Conservation (phyloP, 352 stramenopile genomes). For the Phytophthora idaei region DNA sequence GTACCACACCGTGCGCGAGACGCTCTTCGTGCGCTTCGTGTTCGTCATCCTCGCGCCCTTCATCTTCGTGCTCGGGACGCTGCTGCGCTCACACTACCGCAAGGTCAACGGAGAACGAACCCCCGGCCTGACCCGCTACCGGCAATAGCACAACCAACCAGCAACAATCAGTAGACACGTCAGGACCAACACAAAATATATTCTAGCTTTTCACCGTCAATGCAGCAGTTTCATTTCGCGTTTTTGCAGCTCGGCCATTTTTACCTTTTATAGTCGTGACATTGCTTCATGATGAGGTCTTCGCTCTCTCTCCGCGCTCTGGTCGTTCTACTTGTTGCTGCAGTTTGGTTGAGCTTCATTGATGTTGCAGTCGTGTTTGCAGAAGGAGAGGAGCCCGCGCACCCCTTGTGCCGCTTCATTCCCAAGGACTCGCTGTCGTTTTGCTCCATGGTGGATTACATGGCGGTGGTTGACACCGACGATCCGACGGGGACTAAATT, state of each 20-base stretch:
- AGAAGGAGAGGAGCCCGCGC: constrained; percentile 54
- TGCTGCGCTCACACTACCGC: constrained; percentile 34
- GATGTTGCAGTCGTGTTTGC: constrained; percentile 5
- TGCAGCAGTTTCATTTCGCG: constrained; percentile 24
- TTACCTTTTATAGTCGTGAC: constrained; percentile 21
- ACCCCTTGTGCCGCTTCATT: constrained; percentile 53
- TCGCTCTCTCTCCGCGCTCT: constrained; percentile 1
- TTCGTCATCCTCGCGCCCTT: constrained; percentile 29
- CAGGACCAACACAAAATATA: constrained; percentile 12
- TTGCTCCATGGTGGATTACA: constrained; percentile 87
- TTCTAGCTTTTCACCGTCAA: constrained; percentile 6
- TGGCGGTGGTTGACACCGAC: constrained; percentile 65
- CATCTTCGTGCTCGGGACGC: constrained; percentile 19
- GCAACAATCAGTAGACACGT: background rate
- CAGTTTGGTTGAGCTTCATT: background rate
- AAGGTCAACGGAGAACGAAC: constrained; percentile 38
- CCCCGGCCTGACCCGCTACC: constrained; percentile 30
- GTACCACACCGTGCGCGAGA: constrained; percentile 30
- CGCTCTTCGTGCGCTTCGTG: constrained; percentile 35
- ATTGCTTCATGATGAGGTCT: background rate
- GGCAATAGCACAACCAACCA: constrained; percentile 18
- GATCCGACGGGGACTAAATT: constrained; percentile 54
- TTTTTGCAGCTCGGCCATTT: background rate
- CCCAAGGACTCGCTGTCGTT: constrained; percentile 73
- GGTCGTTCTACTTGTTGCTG: constrained; percentile 1